Percentiles rank a stretch among this genome's conserved stretches.
Evolutionary conservation across 2,329 filamentous ascomycete genomes (phyloP).

Genomic region (Septoria linicola): DNA sequence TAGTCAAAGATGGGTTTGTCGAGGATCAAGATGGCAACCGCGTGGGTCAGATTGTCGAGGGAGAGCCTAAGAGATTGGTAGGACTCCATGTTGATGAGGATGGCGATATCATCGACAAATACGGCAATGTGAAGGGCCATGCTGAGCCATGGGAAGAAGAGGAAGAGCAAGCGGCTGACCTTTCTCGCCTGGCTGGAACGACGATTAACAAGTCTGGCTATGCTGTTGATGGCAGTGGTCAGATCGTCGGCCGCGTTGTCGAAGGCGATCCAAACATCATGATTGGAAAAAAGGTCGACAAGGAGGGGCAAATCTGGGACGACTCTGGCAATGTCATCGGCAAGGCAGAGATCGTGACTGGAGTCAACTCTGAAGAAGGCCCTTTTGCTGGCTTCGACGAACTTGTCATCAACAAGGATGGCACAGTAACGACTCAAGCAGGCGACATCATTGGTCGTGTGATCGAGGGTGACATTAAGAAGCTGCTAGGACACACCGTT

Average conservation of each 20-base stretch:
- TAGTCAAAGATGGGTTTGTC: constrained; percentile 68
- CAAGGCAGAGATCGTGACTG: constrained; percentile 56
- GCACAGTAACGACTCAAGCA: constrained; percentile 50
- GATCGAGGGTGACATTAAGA: constrained; percentile 53
- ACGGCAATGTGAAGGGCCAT: constrained; percentile 61
- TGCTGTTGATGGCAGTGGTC: constrained; percentile 60
- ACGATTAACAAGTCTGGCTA: constrained; percentile 64
- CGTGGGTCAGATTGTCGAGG: constrained; percentile 69
- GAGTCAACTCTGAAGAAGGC: constrained; percentile 51
- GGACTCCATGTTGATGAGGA: constrained; percentile 78
- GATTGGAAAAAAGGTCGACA: constrained; percentile 62
- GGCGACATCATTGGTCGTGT: constrained; percentile 52
- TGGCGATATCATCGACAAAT: constrained; percentile 77
- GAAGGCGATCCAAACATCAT: constrained; percentile 58
- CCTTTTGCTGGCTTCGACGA: constrained; percentile 61
- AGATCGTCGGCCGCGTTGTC: constrained; percentile 57
- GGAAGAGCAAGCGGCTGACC: constrained; percentile 50
- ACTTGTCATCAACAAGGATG: constrained; percentile 58
- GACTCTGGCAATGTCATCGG: constrained; percentile 62
- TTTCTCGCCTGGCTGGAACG: constrained; percentile 61
- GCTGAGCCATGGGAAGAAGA: constrained; percentile 58
- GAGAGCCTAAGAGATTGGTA: constrained; percentile 69
- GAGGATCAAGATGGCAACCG: constrained; percentile 77
- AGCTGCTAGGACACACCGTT: constrained; percentile 51
- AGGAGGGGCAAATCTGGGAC: constrained; percentile 63